Evolutionary conservation across 1,284 basidiomycete species (phyloP), one percentile per base, ranked within the genome.

Genomic region (Ustilago esculenta): DNA sequence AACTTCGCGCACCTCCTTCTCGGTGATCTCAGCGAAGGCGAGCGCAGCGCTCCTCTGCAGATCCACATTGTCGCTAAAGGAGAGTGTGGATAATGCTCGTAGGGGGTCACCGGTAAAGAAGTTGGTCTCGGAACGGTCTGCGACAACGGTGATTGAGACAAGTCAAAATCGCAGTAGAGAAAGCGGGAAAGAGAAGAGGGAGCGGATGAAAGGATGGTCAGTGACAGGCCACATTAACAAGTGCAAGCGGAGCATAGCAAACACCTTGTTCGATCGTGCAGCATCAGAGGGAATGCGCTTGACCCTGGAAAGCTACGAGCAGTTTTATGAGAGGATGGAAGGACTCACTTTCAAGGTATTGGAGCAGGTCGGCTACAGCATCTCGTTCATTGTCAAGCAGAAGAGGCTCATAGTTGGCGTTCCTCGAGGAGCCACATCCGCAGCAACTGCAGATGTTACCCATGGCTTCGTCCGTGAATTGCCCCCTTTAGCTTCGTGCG

Each of bases 11-110:
- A 98, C 95, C 84, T 99, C 96, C 85, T 98, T 98, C 86, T 99
- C 96, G 17, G 96, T 99, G 73, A 98, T 99, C 84, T 99, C 96
- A 44, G 96, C 96, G 81, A 98, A 99, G 1, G 96, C 96, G 42
- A 99, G 87, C 4, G 96, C 96, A 2, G 96, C 96, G 72, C 93
- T 96, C 45, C 96, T 89, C 85, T 99, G 96, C 32, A 99, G 86
- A 84, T 98, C 96, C 77, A 99, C 96, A 85, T 99, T 99, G 85
- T 98, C 96, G 29, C 92, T 94, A 85, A 98, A 99, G 14, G 94
- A 97, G 69, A 99, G 90, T 59, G 94, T 98, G 12, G 94, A 98
- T 63, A 98, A 86, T 39, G 96, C 94, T 50, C 90, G 87, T 54
- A 99, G 88, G 17, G 96, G 95, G 23, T 91, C 90, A 30, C 80